Base-by-base conservation (phyloP, 805 yeast genomes). In the Ogataea paradorogensis region DNA sequence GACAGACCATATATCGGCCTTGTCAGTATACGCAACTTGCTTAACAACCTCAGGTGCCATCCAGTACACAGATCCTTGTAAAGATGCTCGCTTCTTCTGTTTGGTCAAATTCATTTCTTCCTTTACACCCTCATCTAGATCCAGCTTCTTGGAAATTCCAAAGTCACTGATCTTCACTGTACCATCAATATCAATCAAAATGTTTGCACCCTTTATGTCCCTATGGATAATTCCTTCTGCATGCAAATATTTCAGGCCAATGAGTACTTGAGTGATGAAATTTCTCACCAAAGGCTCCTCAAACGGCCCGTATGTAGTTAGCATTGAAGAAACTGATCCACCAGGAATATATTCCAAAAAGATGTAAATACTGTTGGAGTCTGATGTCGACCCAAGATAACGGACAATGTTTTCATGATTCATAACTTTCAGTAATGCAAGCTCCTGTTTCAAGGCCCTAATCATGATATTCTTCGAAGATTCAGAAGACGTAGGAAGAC, bases 21-120 rank as follows among this genome's bases (percentile, higher is more conserved):
- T 88, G 27, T 84, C 81, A 1, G 98, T 91, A 38, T 91, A 86
- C 0, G 89, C 86, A 2, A 86, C 82, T 56, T 90, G 97, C 54
- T 89, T 87, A 13, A 93, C 98, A 7, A 93, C 98, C 59, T 93
- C 99, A 0, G 99, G 99, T 0, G 99, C 98, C 99, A 93, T 93
- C 98, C 99, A 93, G 58, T 83, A 93, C 0, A 91, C 89, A 0
- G 96, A 87, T 0, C 99, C 99, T 62, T 91, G 97, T 38, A 88
- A 65, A 0, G 96, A 88, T 2, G 86, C 90, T 30, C 97, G 74
- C 48, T 76, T 77, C 63, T 63, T 69, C 66, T 54, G 71, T 45
- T 52, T 71, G 72, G 33, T 71, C 66, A 24, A 84, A 1, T 14
- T 42, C 3, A 24, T 26, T 3, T 30, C 45, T 15, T 50, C 52